phyloP scores from a whole-genome alignment of 805 yeast species.

The Candida schatavii region DNA sequence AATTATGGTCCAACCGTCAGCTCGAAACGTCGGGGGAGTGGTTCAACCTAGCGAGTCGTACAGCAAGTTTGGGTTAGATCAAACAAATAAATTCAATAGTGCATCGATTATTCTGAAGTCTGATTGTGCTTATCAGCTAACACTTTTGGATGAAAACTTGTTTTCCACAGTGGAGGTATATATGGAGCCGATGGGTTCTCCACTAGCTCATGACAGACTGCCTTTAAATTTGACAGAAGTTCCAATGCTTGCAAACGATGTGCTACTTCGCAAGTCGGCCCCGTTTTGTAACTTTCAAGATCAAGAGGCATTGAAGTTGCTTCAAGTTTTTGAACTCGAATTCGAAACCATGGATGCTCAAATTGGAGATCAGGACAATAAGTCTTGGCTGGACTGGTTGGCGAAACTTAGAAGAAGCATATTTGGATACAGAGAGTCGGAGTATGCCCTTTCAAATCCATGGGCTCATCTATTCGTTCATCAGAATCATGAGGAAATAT shows the following conservation, averaged over 20 bases:
- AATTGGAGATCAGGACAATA: background rate
- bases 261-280: slow-evolving; percentile 8
- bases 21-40: background rate
- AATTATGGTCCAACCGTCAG: background rate
- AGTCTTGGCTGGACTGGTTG: background rate
- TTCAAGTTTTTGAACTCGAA: slow-evolving; percentile 16
- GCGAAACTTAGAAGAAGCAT: background rate
- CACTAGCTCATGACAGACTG: slow-evolving; percentile 8
- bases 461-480: slow-evolving; percentile 16
- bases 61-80: slow-evolving; percentile 4
- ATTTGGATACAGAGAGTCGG: slow-evolving; percentile 3
- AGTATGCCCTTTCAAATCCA: slow-evolving; percentile 13
- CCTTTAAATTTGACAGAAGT: slow-evolving; percentile 8
- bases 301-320: slow-evolving; percentile 12
- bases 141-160: slow-evolving; percentile 8
- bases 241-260: slow-evolving; percentile 6
- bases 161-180: slow-evolving; percentile 10
- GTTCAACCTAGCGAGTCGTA: background rate
- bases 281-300: slow-evolving; percentile 15
- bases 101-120: background rate
- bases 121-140: slow-evolving; percentile 7
- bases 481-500: too few relatives aligned
- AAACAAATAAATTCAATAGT: slow-evolving; percentile 2
- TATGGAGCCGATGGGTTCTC: slow-evolving; percentile 12
- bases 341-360: slow-evolving; percentile 6